Evolutionary conservation across 768 basidiomycete genomes (phyloP), one percentile per base, ranked within the genome.

Genomic region (Megacollybia marginata): DNA sequence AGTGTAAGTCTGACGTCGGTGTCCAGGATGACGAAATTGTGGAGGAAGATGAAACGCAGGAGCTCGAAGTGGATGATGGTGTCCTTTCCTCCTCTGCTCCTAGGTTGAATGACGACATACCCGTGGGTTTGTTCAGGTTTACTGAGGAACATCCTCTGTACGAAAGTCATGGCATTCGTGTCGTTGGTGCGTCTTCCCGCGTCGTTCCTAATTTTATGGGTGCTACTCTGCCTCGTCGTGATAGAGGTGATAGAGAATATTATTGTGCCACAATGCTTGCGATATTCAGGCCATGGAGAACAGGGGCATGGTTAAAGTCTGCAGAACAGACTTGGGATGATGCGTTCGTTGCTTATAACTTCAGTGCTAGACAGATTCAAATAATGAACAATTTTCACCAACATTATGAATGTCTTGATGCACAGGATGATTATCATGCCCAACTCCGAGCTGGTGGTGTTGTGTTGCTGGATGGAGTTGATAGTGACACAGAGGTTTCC

Each of bases 1-100:
- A 15, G 9, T 62, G 65, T 43, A 63, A 63, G 16, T n/a, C n/a
- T n/a, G n/a, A n/a, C n/a, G n/a, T 11, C 11, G 15, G 11, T 10
- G 9, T 20, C 23, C 15, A 44, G 18, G 23, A 44, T n/a, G 18
- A 44, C 18, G 9, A 20, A 11, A 10, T 10, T 10, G 18, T n/a
- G 9, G 43, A 44, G 9, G 43, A 44, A 10, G 18, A 38, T 11
- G 11, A n/a, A 38, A 11, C 11, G 11, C 18, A 10, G 10, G 9
- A 10, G 18, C 15, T 10, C 9, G 43, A 10, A 10, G 9, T 44
- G 43, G 9, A 10, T 9, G 10, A 44, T 44, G 43, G 9, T n/a
- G 43, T 19, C 11, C 35, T 11, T 11, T 11, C n/a, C 11, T 11
- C 11, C n/a, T 11, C n/a, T 11, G 35, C 11, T 38, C 11, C 11